Conservation (phyloP, 2,329 filamentous ascomycete genomes). For the Amauroascus niger region DNA sequence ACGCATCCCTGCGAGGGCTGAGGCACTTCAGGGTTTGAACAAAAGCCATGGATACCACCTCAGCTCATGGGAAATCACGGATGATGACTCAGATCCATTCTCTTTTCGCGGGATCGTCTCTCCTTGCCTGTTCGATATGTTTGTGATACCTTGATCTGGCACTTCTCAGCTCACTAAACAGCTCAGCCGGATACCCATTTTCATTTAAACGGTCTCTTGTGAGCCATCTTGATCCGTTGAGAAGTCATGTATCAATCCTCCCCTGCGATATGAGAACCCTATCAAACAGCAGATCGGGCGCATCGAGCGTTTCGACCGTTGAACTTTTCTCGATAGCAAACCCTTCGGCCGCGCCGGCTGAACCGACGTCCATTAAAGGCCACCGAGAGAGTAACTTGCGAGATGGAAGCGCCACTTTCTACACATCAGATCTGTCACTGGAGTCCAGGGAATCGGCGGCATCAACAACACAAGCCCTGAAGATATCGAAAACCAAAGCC, state of each 20-base stretch:
- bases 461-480: neutral
- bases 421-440: neutral
- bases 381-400: neutral
- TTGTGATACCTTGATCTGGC: neutral
- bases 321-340: neutral
- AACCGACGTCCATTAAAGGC: neutral
- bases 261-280: neutral
- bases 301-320: neutral
- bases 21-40: neutral
- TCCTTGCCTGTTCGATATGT: neutral
- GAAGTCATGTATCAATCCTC: neutral
- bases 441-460: neutral
- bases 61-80: neutral
- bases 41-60: neutral
- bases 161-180: neutral
- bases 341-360: neutral
- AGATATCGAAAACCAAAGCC: constrained; percentile 13
- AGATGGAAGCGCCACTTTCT: neutral
- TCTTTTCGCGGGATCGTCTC: neutral
- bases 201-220: neutral
- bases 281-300: neutral
- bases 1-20: neutral
- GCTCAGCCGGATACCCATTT: neutral
- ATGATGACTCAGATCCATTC: neutral
- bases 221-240: neutral